Percentiles rank a stretch among this genome's conserved stretches.
phyloP scores from a whole-genome alignment of 495 filamentous ascomycete species.

The Xanthoparmelia taractica region DNA sequence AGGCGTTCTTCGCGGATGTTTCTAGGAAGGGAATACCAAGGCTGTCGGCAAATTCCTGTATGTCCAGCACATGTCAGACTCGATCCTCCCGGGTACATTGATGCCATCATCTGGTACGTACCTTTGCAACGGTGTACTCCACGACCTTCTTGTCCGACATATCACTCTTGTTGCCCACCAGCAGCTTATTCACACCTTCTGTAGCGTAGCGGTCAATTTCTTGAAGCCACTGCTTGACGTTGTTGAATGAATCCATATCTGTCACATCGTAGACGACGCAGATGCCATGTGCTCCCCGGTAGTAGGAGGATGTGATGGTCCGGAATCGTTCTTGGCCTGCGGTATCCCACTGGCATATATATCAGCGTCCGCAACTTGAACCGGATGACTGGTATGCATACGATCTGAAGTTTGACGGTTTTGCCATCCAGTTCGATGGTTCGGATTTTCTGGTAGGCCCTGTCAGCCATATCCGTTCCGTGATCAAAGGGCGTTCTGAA shows the following conservation, averaged over 20 bases:
- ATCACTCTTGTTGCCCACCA: conserved; percentile 99
- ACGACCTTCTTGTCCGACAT: conserved; percentile 99
- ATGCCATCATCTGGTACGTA: conserved; percentile 35
- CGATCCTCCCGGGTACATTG: not conserved
- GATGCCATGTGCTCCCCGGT: conserved; percentile 96
- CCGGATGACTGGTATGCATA: conserved; percentile 40
- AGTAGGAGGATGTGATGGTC: conserved; percentile 99
- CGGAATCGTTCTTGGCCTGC: conserved; percentile 98
- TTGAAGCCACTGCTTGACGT: conserved; percentile 99
- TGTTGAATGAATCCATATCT: conserved; percentile 99
- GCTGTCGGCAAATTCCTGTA: conserved; percentile 95
- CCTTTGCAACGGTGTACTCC: conserved; percentile 98
- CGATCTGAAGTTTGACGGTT: conserved; percentile 99
- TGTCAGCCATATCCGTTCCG: conserved; percentile 25
- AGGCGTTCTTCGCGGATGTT: conserved; percentile 98
- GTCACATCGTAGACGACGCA: conserved; percentile 99
- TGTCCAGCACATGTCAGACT: conserved; percentile 3
- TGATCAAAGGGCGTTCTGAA: conserved; percentile 1
- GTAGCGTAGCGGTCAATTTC: conserved; percentile 99
- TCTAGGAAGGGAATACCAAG: conserved; percentile 99
- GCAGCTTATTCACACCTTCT: conserved; percentile 97
- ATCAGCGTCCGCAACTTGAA: not conserved
- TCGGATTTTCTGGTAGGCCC: conserved; percentile 79
- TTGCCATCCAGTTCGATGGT: conserved; percentile 99
- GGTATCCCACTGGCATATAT: conserved; percentile 76